These are phyloP conservation scores for Ophiostoma ulmi DNA, from an alignment of 2,329 filamentous ascomycete species.

Conservation along the genomic window DNA sequence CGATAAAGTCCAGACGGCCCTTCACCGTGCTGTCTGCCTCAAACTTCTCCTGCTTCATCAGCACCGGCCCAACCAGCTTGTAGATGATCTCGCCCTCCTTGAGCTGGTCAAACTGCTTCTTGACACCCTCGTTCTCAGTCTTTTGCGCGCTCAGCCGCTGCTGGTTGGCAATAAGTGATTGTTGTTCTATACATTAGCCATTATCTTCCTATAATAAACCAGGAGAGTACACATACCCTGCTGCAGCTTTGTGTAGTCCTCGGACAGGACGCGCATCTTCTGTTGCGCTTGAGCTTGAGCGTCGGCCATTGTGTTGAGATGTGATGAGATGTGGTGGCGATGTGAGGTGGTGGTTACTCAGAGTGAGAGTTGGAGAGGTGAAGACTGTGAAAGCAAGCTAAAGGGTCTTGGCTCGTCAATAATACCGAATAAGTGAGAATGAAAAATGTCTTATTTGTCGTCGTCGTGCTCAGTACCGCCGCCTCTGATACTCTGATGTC, in stretches of 20 bases:
- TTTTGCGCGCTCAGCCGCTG: conserved; percentile 92
- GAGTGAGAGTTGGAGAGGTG: not conserved
- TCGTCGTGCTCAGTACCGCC: not conserved
- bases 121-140: conserved; percentile 85
- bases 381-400: not conserved
- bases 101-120: conserved; percentile 79
- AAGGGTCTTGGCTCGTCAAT: not conserved
- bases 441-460: not conserved
- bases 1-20: conserved; percentile 84
- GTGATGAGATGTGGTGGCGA: not conserved
- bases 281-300: conserved; percentile 57
- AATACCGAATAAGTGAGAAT: not conserved
- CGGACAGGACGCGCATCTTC: conserved; percentile 73
- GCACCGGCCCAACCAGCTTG: conserved; percentile 87
- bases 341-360: not conserved
- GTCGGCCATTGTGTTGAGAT: conserved; percentile 9
- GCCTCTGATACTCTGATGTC: not conserved
- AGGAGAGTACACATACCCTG: conserved; percentile 51
- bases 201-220: no score
- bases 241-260: conserved; percentile 83
- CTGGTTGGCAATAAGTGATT: conserved; percentile 67
- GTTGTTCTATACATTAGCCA: conserved; percentile 60
- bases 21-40: conserved; percentile 91
- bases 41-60: conserved; percentile 88
- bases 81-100: conserved; percentile 84